A percentile compares a stretch with the other conserved stretches of the same genome.
These are phyloP conservation scores for Gracilaria domingensis DNA, from an alignment of 23 red algal species.

Conservation along the genomic window DNA sequence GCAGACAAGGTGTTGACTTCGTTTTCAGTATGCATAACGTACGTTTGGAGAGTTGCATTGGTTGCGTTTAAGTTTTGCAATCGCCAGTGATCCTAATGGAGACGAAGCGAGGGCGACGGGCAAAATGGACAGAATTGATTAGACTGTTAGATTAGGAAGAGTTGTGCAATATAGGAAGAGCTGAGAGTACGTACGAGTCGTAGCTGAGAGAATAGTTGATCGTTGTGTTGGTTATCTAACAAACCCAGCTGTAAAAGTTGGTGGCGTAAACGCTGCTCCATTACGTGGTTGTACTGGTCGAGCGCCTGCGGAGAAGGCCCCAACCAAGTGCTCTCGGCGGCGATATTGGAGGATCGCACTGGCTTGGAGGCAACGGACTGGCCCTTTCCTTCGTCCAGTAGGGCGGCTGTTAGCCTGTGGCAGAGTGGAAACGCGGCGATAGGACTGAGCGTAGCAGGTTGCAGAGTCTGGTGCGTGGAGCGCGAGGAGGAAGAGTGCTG, in stretches of 20 bases:
- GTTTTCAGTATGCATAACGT: conserved; percentile 12
- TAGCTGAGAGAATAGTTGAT: conserved; percentile 45
- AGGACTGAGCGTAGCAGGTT: background rate
- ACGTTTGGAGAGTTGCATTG: conserved; percentile 6
- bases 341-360: conserved; percentile 8
- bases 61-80: conserved; percentile 35
- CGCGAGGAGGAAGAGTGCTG: conserved; percentile 6
- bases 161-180: background rate
- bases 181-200: conserved; percentile 35
- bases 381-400: conserved; percentile 52
- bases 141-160: background rate
- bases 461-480: background rate
- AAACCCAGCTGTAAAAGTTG: conserved; percentile 56
- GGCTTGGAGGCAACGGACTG: conserved; percentile 32
- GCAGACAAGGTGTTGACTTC: background rate
- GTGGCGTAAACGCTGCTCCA: conserved; percentile 37
- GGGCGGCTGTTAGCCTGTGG: conserved; percentile 44
- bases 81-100: conserved; percentile 21
- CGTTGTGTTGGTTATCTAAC: conserved; percentile 40
- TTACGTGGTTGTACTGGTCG: conserved; percentile 29
- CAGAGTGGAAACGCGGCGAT: conserved; percentile 25
- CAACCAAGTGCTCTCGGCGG: conserved; percentile 34
- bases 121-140: background rate
- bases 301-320: conserved; percentile 22
- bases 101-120: background rate